Base-by-base conservation (phyloP, 257 asterid genomes). In the Solanum neorickii region DNA sequence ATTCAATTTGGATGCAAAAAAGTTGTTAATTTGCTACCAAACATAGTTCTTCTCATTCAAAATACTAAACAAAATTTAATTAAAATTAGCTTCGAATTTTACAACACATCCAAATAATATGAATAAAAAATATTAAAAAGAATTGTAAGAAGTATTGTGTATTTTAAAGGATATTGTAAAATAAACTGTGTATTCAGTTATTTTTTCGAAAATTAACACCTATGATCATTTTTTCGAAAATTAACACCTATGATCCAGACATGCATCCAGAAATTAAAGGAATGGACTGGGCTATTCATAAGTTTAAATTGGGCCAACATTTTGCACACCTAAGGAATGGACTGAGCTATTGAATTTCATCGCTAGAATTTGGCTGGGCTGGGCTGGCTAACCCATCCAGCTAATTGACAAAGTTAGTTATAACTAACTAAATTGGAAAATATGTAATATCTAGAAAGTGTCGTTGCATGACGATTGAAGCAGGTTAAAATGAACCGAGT, bases 391-490 rank as follows among this genome's bases (percentile, higher is more conserved):
- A 66, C 33, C 35, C 20, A 66, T 66, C 73, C 33, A 0, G 35
- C 20, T 66, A 62, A 56, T 56, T 47, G 56, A 46, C 56, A 13
- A 13, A 14, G 59, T 14, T 13, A 47, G 20, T 14, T 47, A 5
- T 14, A 23, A 10, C 7, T 23, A 62, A n/a, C 7, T 23, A 62
- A n/a, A 62, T 62, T 25, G 20, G 10, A 33, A n/a, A 25, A 65
- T 18, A 10, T 65, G 72, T 37, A 37, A 37, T 37, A 6, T 37
- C 39, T 5, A 37, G 6, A 37, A 37, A 37, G 39, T 5, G 6
- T 37, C 39, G 7, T 37, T 37, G 39, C 39, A 5, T 37, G 39
- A 37, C 6, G 7, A 0, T 65, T n/a, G 0, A n/a, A 12, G 0
- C 3, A 4, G 12, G 1, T 23, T 62, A 62, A 62, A 62, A 62